These are phyloP conservation scores for Pythium scleroteichum DNA, from an alignment of 352 stramenopile genomes.

Conservation along the genomic window DNA sequence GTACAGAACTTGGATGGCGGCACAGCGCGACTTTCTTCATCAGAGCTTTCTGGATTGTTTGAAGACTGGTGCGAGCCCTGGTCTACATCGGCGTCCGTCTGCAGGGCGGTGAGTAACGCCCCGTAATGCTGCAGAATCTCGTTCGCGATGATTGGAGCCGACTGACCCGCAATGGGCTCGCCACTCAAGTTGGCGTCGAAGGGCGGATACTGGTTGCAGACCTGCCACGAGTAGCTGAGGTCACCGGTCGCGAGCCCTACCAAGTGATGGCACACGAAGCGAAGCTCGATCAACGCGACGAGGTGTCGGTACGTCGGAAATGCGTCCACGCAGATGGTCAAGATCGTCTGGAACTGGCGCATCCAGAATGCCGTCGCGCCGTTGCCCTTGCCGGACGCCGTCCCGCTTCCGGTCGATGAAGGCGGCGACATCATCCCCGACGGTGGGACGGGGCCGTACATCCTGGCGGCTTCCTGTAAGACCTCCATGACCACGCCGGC, in stretches of 20 bases:
- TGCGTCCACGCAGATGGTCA: conserved; percentile 62
- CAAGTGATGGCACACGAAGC: conserved; percentile 83
- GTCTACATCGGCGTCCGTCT: conserved; percentile 20
- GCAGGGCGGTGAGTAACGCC: conserved; percentile 58
- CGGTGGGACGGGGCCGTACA: conserved; percentile 53
- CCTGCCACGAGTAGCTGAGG: conserved; percentile 75
- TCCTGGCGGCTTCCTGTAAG: conserved; percentile 65
- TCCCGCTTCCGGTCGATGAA: conserved; percentile 21
- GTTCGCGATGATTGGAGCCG: conserved; percentile 64
- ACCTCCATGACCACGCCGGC: conserved; percentile 70
- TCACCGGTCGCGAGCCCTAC: conserved; percentile 57
- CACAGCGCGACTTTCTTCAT: conserved; percentile 1
- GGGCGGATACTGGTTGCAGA: conserved; percentile 60
- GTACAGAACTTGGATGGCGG: conserved; percentile 46
- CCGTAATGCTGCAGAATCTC: conserved; percentile 81
- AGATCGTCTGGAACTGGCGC: conserved; percentile 74
- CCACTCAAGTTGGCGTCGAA: conserved; percentile 32
- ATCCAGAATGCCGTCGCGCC: conserved; percentile 78
- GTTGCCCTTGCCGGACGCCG: conserved; percentile 37
- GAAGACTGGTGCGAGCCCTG: not conserved
- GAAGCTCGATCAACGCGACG: conserved; percentile 73
- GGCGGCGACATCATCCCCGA: conserved; percentile 32
- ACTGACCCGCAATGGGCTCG: conserved; percentile 55
- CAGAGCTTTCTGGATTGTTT: not conserved
- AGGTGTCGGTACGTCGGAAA: conserved; percentile 71